phyloP scores from a whole-genome alignment of 345 rosid genomes.

The Arabidopsis arenosa region DNA sequence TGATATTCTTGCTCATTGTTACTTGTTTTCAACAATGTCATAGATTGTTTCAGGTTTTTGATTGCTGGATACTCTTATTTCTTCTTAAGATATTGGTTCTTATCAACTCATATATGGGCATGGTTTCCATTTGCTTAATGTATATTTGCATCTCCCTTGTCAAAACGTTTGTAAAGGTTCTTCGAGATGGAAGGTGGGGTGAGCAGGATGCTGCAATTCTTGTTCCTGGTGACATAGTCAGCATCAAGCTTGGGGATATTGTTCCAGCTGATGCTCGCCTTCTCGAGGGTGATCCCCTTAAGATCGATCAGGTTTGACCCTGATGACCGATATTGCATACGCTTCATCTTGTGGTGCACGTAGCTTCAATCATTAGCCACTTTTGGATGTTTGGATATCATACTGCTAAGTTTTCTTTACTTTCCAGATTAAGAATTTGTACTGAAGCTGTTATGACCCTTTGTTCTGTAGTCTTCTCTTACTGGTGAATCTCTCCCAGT shows the following conservation, averaged over 20 bases:
- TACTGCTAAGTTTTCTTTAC: neutral
- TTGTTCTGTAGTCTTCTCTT: conserved; percentile 80
- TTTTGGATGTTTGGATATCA: neutral
- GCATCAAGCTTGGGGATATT: conserved; percentile 94
- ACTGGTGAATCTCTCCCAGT: conserved; percentile 99
- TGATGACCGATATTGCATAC: neutral
- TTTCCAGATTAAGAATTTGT: conserved; percentile 1
- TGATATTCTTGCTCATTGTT: conserved; percentile 28
- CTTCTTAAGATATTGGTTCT: no score
- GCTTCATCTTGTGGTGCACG: neutral
- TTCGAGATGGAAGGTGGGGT: conserved; percentile 94
- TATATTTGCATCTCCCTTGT: neutral
- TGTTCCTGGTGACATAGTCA: conserved; percentile 92
- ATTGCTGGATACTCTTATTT: no score
- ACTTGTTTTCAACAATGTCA: conserved; percentile 4
- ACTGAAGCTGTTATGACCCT: conserved; percentile 19
- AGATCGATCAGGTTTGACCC: conserved; percentile 81
- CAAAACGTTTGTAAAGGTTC: conserved; percentile 60
- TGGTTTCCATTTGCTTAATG: conserved; percentile 7
- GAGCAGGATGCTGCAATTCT: conserved; percentile 91
- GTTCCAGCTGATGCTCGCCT: conserved; percentile 98
- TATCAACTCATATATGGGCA: no score
- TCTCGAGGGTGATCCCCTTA: conserved; percentile 93
- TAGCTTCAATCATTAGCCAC: conserved; percentile 12
- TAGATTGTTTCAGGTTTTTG: neutral